Evolutionary conservation across 192 early-diverging fungal species (phyloP).

Genomic region (Gaertneriomyces semiglobifer): DNA sequence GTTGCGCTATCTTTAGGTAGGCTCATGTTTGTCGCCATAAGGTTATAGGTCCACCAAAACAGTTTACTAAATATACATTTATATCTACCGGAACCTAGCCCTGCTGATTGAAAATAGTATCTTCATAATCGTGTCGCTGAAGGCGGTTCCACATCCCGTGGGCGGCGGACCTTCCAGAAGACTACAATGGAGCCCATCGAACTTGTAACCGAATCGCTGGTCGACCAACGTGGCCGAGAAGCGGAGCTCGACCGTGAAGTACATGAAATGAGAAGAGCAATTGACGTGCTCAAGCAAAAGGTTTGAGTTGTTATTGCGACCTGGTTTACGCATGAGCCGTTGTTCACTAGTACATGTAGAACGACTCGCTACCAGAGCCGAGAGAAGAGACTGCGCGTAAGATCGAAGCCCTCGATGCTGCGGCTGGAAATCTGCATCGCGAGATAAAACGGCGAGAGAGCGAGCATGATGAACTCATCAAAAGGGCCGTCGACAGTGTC

Average conservation of each 20-base stretch:
- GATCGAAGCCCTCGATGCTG: slow-evolving; percentile 6
- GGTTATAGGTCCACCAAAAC: no score
- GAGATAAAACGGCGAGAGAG: slow-evolving; percentile 7
- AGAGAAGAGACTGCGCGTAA: slow-evolving; percentile 8
- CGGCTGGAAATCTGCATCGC: background rate
- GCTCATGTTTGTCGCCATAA: no score
- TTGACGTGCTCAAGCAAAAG: slow-evolving; percentile 21
- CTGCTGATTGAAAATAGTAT: no score
- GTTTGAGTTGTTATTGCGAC: background rate
- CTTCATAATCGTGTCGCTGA: no score
- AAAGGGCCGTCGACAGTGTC: background rate
- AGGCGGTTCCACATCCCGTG: no score
- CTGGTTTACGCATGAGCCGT: background rate
- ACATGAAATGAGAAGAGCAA: slow-evolving; percentile 8
- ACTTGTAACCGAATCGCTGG: background rate
- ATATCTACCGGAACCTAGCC: no score
- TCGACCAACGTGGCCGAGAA: slow-evolving; percentile 15
- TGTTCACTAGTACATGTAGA: slow-evolving; percentile 10
- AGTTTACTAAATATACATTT: no score
- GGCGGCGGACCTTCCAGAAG: no score
- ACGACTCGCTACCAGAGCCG: slow-evolving; percentile 3
- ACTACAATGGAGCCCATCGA: no score
- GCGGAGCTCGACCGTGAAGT: slow-evolving; percentile 17
- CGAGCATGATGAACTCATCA: slow-evolving; percentile 17
- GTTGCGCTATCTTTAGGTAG: no score